phyloP scores from a whole-genome alignment of 208 protist genomes.

The Lotmaria passim region DNA sequence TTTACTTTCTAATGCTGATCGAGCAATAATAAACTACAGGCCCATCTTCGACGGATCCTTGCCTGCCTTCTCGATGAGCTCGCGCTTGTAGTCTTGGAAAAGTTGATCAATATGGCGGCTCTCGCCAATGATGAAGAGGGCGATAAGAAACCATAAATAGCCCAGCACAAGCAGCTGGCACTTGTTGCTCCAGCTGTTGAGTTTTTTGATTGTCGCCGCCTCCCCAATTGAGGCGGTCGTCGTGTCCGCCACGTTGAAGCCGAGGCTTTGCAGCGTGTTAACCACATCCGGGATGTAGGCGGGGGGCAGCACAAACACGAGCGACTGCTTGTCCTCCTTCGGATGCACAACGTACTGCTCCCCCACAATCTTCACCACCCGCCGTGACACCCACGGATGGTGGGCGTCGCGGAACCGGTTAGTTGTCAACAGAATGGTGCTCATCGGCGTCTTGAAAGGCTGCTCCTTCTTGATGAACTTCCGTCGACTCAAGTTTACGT shows the following conservation, averaged over 20 bases:
- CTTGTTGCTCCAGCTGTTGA: conserved; percentile 71
- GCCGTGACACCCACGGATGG: conserved; percentile 73
- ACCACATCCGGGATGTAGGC: conserved; percentile 62
- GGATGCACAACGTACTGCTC: conserved; percentile 84
- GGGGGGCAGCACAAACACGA: conserved; percentile 81
- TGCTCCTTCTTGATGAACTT: conserved; percentile 77
- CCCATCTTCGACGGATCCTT: conserved; percentile 80
- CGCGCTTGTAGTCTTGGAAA: conserved; percentile 82
- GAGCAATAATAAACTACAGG: conserved; percentile 27
- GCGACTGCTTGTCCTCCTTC: conserved; percentile 68
- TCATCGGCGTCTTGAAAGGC: conserved; percentile 76
- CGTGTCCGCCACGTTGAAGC: conserved; percentile 72
- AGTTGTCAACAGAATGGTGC: conserved; percentile 65
- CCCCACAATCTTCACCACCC: conserved; percentile 67
- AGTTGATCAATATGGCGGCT: conserved; percentile 52
- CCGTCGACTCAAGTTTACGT: conserved; percentile 77
- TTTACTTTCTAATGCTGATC: background rate
- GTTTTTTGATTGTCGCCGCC: conserved; percentile 44
- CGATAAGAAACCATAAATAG: conserved; percentile 83
- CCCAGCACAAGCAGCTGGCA: conserved; percentile 64
- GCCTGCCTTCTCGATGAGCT: conserved; percentile 78
- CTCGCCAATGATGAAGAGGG: conserved; percentile 71
- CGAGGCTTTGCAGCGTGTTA: conserved; percentile 76
- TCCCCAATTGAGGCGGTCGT: conserved; percentile 63
- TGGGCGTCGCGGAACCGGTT: conserved; percentile 62